These are phyloP conservation scores for Tetradesmus obliquus DNA, from an alignment of 139 green algal genomes.

Conservation along the genomic window DNA sequence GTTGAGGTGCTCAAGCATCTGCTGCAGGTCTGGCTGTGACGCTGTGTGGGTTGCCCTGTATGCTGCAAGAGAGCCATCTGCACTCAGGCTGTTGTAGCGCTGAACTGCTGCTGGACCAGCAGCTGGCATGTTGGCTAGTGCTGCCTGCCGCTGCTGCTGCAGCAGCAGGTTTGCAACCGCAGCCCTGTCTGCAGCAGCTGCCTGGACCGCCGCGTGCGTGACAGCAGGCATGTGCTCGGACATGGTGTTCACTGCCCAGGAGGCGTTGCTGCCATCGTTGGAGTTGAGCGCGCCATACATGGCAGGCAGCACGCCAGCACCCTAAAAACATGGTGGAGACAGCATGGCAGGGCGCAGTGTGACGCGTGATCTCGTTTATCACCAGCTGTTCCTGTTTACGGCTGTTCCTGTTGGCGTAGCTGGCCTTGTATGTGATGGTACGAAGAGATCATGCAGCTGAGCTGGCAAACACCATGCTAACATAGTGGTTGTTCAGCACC, in stretches of 20 bases:
- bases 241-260: background rate
- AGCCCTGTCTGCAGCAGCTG: background rate
- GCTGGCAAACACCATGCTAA: background rate
- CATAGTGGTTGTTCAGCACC: background rate
- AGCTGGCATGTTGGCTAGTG: background rate
- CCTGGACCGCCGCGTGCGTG: background rate
- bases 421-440: too few relatives aligned
- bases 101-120: background rate
- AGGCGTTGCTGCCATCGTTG: background rate
- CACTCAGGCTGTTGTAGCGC: background rate
- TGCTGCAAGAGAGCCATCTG: background rate
- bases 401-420: too few relatives aligned
- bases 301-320: background rate
- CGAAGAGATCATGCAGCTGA: too few relatives aligned
- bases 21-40: background rate
- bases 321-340: background rate
- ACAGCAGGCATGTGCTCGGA: background rate
- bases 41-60: background rate
- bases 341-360: too few relatives aligned
- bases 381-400: too few relatives aligned
- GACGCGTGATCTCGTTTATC: too few relatives aligned
- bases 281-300: background rate
- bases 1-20: background rate
- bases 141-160: background rate
- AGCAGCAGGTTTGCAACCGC: background rate